Evolutionary conservation across 257 asterid genomes (phyloP).

Genomic region (Thymus quinquecostatus): DNA sequence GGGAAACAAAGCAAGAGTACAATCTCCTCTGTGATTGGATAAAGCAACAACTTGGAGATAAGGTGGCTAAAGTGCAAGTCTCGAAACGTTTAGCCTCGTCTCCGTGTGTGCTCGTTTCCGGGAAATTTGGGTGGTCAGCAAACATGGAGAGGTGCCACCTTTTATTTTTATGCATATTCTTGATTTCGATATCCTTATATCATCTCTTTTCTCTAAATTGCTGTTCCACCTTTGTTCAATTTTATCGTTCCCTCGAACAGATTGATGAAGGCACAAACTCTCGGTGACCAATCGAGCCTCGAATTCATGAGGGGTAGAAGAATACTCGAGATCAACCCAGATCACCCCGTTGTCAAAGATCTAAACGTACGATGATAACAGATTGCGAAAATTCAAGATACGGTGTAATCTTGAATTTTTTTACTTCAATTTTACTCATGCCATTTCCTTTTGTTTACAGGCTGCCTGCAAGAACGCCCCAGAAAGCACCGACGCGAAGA

Average conservation of each 20-base stretch:
- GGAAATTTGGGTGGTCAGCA: conserved; percentile 99
- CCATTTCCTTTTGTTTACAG: conserved; percentile 44
- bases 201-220: conserved; percentile 3
- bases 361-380: conserved; percentile 57
- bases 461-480: conserved; percentile 98
- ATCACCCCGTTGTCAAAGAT: conserved; percentile 92
- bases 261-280: conserved; percentile 95
- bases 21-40: conserved; percentile 93
- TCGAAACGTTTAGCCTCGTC: conserved; percentile 96
- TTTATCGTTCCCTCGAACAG: conserved; percentile 40
- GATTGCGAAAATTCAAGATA: conserved; percentile 2
- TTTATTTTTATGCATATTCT: not conserved
- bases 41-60: conserved; percentile 93
- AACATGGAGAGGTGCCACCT: conserved; percentile 89
- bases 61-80: conserved; percentile 95
- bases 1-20: conserved; percentile 85
- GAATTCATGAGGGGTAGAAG: conserved; percentile 99
- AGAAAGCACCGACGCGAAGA: conserved; percentile 82
- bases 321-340: conserved; percentile 93
- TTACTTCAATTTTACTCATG: not conserved
- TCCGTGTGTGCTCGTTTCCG: conserved; percentile 99
- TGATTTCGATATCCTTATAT: not conserved
- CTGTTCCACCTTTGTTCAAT: not conserved
- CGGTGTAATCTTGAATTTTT: not conserved
- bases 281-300: conserved; percentile 85